These are phyloP conservation scores for Trichoderma guizhouense DNA, from an alignment of 2,329 filamentous ascomycete species.

Conservation along the genomic window DNA sequence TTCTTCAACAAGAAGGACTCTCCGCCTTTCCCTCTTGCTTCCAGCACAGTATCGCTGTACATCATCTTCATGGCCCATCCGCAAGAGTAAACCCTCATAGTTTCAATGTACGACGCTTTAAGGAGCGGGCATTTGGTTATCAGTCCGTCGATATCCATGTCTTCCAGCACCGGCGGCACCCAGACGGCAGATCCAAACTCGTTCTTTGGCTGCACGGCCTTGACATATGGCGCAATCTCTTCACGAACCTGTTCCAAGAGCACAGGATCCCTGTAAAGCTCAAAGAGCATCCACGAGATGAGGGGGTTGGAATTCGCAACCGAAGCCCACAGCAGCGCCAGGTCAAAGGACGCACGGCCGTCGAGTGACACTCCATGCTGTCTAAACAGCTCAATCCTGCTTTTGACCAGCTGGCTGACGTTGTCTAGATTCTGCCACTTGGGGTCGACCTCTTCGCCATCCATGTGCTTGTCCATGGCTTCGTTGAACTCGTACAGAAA, in stretches of 20 bases:
- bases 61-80: slow-evolving; percentile 32
- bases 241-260: slow-evolving; percentile 38
- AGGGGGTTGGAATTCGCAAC: slow-evolving; percentile 39
- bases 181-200: slow-evolving; percentile 37
- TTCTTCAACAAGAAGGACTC: slow-evolving; percentile 31
- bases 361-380: slow-evolving; percentile 30
- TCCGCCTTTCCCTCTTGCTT: slow-evolving; percentile 23
- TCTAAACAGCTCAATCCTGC: slow-evolving; percentile 30
- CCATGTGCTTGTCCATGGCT: slow-evolving; percentile 34
- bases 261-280: slow-evolving; percentile 38
- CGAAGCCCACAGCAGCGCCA: slow-evolving; percentile 38
- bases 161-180: slow-evolving; percentile 33
- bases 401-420: slow-evolving; percentile 33
- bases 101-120: slow-evolving; percentile 40
- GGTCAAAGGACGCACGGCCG: slow-evolving; percentile 34
- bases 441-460: slow-evolving; percentile 31
- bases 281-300: slow-evolving; percentile 41
- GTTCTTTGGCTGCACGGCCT: slow-evolving; percentile 33
- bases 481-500: slow-evolving; percentile 34
- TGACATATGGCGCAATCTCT: slow-evolving; percentile 36
- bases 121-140: slow-evolving; percentile 37
- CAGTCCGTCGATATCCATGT: slow-evolving; percentile 36
- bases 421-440: slow-evolving; percentile 39
- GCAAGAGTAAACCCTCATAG: slow-evolving; percentile 37
- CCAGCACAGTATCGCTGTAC: slow-evolving; percentile 33